phyloP scores from a whole-genome alignment of 192 early-diverging fungal genomes.

The Cladochytrium replicatum region DNA sequence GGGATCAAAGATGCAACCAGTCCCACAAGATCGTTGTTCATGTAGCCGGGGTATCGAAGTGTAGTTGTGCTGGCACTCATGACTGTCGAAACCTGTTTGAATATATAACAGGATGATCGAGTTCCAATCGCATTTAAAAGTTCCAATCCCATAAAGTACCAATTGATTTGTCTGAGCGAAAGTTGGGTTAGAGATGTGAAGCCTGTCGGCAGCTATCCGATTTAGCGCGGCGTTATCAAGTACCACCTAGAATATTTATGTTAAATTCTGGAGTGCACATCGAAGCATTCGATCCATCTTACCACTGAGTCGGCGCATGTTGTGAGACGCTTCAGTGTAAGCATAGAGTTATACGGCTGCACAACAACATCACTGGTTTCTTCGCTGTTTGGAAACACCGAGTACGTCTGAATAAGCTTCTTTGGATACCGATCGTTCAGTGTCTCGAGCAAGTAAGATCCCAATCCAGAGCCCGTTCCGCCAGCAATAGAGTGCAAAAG shows the following conservation, averaged over 20 bases:
- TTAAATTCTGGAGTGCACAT: too few relatives aligned
- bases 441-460: slow-evolving; percentile 83
- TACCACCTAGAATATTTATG: slow-evolving; percentile 62
- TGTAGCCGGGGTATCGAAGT: slow-evolving; percentile 95
- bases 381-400: slow-evolving; percentile 93
- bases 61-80: slow-evolving; percentile 95
- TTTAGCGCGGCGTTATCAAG: slow-evolving; percentile 91
- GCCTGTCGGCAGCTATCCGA: slow-evolving; percentile 80
- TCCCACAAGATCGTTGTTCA: slow-evolving; percentile 98
- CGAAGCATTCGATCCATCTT: too few relatives aligned
- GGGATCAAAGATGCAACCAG: slow-evolving; percentile 94
- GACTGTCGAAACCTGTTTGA: slow-evolving; percentile 95
- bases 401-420: slow-evolving; percentile 95
- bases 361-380: slow-evolving; percentile 90
- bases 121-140: too few relatives aligned
- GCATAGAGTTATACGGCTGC: slow-evolving; percentile 94
- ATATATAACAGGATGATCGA: too few relatives aligned
- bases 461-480: slow-evolving; percentile 92
- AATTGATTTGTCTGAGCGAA: slow-evolving; percentile 95
- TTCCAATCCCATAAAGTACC: slow-evolving; percentile 33
- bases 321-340: slow-evolving; percentile 83
- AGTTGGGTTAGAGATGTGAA: slow-evolving; percentile 89
- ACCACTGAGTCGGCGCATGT: slow-evolving; percentile 91
- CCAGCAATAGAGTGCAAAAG: slow-evolving; percentile 96
- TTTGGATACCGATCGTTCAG: slow-evolving; percentile 94